Conservation (phyloP, 2,329 filamentous ascomycete species). For the Didymella segeticola region DNA sequence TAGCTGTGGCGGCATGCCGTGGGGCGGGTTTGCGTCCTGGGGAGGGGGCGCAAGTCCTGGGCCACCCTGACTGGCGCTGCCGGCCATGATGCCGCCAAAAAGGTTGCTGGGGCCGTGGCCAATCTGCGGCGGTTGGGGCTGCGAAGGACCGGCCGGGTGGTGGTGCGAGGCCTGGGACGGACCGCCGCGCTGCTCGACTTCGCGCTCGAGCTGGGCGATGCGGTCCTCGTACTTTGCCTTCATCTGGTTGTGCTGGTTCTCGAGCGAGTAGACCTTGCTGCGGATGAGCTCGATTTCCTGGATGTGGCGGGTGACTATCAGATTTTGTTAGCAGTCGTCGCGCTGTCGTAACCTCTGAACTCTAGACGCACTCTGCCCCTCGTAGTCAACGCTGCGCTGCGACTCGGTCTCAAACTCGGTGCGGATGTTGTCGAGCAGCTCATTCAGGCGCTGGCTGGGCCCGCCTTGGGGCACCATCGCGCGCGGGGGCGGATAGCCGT, state of each 20-base stretch:
- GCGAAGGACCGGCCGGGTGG: slow-evolving; percentile 71
- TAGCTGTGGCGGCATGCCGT: slow-evolving; percentile 65
- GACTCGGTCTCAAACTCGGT: slow-evolving; percentile 88
- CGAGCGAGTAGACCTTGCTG: slow-evolving; percentile 90
- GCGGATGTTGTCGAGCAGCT: slow-evolving; percentile 90
- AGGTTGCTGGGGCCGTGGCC: slow-evolving; percentile 88
- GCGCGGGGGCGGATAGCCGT: slow-evolving; percentile 78
- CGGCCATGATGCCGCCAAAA: slow-evolving; percentile 95
- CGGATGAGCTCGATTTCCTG: slow-evolving; percentile 94
- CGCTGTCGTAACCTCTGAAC: background rate
- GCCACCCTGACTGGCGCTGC: slow-evolving; percentile 80
- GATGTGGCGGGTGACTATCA: slow-evolving; percentile 82
- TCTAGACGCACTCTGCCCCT: slow-evolving; percentile 84
- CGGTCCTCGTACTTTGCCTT: slow-evolving; percentile 99
- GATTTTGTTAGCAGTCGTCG: background rate
- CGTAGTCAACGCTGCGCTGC: slow-evolving; percentile 82
- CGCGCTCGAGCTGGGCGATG: slow-evolving; percentile 81
- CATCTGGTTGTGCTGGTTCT: slow-evolving; percentile 85
- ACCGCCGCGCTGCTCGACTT: slow-evolving; percentile 77
- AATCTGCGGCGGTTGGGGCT: slow-evolving; percentile 80
- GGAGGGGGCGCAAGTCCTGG: slow-evolving; percentile 78
- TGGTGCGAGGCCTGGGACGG: slow-evolving; percentile 74
- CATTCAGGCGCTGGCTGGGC: slow-evolving; percentile 79
- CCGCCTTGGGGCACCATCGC: slow-evolving; percentile 67
- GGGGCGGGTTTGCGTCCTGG: slow-evolving; percentile 66